These are phyloP conservation scores for Alliaria petiolata DNA, from an alignment of 345 rosid species.

Conservation along the genomic window DNA sequence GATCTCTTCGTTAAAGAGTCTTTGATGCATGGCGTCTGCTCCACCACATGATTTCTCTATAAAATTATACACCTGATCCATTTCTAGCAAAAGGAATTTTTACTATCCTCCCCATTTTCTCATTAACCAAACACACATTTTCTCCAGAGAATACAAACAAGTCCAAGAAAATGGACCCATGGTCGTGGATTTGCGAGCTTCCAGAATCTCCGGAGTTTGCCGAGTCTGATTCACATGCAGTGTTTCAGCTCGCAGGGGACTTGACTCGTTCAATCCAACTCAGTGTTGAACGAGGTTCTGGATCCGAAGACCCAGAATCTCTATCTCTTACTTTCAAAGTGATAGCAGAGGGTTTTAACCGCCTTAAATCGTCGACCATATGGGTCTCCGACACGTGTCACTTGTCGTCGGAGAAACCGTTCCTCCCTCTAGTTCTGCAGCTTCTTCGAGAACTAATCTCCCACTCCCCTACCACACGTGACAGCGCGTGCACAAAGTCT, in stretches of 20 bases:
- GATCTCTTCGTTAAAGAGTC: conserved; percentile 3
- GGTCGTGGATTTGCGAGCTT: conserved; percentile 82
- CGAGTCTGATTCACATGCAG: conserved; percentile 32
- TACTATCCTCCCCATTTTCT: conserved; percentile 10
- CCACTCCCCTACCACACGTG: conserved; percentile 46
- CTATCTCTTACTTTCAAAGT: conserved; percentile 41
- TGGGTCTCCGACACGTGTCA: conserved; percentile 77
- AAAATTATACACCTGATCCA: conserved; percentile 24
- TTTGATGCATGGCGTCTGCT: conserved; percentile 39
- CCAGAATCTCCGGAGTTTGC: conserved; percentile 33
- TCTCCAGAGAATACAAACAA: not conserved
- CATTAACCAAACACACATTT: not conserved
- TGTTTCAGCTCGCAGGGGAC: conserved; percentile 44
- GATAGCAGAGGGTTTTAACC: conserved; percentile 41
- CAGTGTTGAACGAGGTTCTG: conserved; percentile 42
- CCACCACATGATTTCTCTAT: conserved; percentile 45
- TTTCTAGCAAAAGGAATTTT: not conserved
- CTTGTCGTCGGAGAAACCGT: conserved; percentile 63
- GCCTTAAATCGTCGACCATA: conserved; percentile 26
- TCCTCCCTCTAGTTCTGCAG: conserved; percentile 70
- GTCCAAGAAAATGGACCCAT: conserved; percentile 47
- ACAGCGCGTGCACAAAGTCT: conserved; percentile 54
- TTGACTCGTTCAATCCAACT: conserved; percentile 48
- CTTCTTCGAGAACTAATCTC: conserved; percentile 66
- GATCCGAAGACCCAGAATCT: conserved; percentile 32